Percentiles rank a stretch among this genome's conserved stretches.
These are phyloP conservation scores for Talaromyces ruber DNA, from an alignment of 495 filamentous ascomycete species.

Conservation along the genomic window DNA sequence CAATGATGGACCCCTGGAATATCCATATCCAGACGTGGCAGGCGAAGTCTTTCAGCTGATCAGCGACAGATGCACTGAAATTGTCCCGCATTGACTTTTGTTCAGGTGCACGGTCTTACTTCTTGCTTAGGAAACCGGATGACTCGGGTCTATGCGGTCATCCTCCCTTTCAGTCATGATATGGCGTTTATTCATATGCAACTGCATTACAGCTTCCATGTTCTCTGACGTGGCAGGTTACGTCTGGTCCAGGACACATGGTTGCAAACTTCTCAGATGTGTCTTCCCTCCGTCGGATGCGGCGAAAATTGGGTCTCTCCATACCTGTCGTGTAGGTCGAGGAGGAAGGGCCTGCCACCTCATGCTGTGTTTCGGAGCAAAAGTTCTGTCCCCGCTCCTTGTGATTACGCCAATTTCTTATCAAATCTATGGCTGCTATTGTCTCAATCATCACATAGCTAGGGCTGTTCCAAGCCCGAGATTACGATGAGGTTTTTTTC, in stretches of 20 bases:
- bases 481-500: conserved; percentile 2
- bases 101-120: conserved; percentile 32
- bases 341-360: conserved; percentile 1
- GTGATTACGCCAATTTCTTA: conserved; percentile 8
- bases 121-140: conserved; percentile 3
- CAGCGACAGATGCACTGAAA: conserved; percentile 35
- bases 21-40: conserved; percentile 5
- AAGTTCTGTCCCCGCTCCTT: conserved; percentile 1
- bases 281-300: conserved; percentile 12
- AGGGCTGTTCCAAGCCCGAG: not conserved
- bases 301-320: conserved; percentile 12
- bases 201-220: conserved; percentile 36
- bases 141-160: conserved; percentile 8
- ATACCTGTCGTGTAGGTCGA: not conserved
- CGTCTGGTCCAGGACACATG: conserved; percentile 24
- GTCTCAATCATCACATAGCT: not conserved
- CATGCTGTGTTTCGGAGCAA: conserved; percentile 13
- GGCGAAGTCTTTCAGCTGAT: conserved; percentile 39
- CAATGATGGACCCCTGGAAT: conserved; percentile 3
- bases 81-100: conserved; percentile 35
- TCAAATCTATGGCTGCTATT: conserved; percentile 1
- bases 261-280: conserved; percentile 2
- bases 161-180: conserved; percentile 34
- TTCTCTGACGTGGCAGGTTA: conserved; percentile 40
- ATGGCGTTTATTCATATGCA: conserved; percentile 34